Percentiles rank a stretch among this genome's conserved stretches.
Evolutionary conservation across 768 basidiomycete species (phyloP).

Genomic region (Paxillus ammoniavirescens): DNA sequence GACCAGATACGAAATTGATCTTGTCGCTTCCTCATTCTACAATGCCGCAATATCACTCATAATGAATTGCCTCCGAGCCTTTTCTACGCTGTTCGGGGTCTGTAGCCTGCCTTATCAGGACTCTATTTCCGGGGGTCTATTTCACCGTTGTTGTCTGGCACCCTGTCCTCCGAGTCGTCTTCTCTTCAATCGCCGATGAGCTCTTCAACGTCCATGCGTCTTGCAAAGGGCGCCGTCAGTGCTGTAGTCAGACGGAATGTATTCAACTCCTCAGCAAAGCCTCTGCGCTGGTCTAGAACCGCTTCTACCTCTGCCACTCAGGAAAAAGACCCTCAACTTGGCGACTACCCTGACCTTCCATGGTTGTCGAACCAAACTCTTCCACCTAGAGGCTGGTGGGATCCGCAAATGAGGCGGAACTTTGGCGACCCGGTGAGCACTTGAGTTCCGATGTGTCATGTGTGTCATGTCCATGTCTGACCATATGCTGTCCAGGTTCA

Average conservation of each 20-base stretch:
- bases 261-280: constrained; percentile 4
- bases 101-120: not conserved
- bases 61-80: constrained; percentile 6
- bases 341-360: constrained; percentile 73
- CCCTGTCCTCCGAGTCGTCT: constrained; percentile 9
- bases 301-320: constrained; percentile 17
- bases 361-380: constrained; percentile 63
- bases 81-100: constrained; percentile 22
- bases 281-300: constrained; percentile 4
- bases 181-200: constrained; percentile 15
- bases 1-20: constrained; percentile 7
- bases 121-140: constrained; percentile 19
- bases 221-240: constrained; percentile 12
- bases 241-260: constrained; percentile 1
- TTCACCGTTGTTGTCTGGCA: not conserved
- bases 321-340: constrained; percentile 64
- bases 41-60: constrained; percentile 5
- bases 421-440: constrained; percentile 71
- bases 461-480: constrained; percentile 8
- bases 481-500: constrained; percentile 52
- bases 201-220: constrained; percentile 13
- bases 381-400: constrained; percentile 71
- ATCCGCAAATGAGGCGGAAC: constrained; percentile 73
- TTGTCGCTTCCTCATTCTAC: constrained; percentile 12
- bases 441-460: constrained; percentile 7